Conservation (phyloP, 2,329 filamentous ascomycete species). For the Achaetomium macrosporum region DNA sequence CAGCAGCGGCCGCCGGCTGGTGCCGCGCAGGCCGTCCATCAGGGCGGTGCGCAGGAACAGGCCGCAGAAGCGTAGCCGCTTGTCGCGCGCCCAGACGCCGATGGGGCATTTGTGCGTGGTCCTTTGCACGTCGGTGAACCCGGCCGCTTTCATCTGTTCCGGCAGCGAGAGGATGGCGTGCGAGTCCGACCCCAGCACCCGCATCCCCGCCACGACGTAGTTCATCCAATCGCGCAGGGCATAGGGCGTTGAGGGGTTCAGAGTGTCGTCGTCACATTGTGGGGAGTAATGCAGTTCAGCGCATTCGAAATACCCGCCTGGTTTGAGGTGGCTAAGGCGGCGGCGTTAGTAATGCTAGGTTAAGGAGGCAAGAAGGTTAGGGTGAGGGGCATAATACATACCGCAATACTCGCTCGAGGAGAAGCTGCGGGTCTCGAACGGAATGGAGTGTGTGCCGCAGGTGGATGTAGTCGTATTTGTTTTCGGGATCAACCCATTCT, state of each 20-base stretch:
- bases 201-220: conserved; percentile 37
- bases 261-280: conserved; percentile 41
- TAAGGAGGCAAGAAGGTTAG: not conserved
- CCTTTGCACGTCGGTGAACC: conserved; percentile 36
- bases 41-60: conserved; percentile 39
- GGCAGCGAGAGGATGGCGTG: conserved; percentile 35
- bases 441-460: conserved; percentile 43
- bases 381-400: conserved; percentile 24
- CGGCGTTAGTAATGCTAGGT: not conserved
- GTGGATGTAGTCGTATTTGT: conserved; percentile 45
- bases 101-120: conserved; percentile 41
- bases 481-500: conserved; percentile 43
- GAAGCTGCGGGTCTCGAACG: conserved; percentile 35
- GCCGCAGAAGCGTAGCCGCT: conserved; percentile 40
- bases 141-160: conserved; percentile 34
- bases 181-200: conserved; percentile 37
- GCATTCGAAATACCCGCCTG: conserved; percentile 46
- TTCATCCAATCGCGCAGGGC: conserved; percentile 42
- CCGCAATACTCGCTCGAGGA: conserved; percentile 31
- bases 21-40: conserved; percentile 31
- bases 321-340: conserved; percentile 42
- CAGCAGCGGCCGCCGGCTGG: conserved; percentile 27
- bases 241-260: conserved; percentile 35
- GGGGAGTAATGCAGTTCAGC: conserved; percentile 41
- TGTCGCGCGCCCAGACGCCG: conserved; percentile 42